Percentiles rank a stretch among this genome's conserved stretches.
Evolutionary conservation across 116 monocot genomes (phyloP).

Genomic region (Iris pallida): DNA sequence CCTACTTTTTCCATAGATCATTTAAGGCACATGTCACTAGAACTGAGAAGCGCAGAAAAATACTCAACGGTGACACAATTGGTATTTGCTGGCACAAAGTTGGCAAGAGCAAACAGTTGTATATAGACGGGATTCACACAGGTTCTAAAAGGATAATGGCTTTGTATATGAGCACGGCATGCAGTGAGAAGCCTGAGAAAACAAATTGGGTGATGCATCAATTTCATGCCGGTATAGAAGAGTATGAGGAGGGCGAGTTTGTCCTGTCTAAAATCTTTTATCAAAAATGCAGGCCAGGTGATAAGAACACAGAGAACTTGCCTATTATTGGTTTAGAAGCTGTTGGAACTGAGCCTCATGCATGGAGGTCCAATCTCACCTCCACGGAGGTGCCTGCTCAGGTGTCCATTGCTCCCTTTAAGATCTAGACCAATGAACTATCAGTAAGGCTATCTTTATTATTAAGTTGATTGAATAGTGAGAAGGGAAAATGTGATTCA

Average conservation of each 20-base stretch:
- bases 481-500: not conserved
- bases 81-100: slow-evolving; percentile 31
- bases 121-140: slow-evolving; percentile 27
- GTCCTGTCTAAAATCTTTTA: slow-evolving; percentile 56
- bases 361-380: not conserved
- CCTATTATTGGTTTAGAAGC: slow-evolving; percentile 3
- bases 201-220: slow-evolving; percentile 65
- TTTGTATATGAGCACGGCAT: slow-evolving; percentile 16
- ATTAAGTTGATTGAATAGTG: not conserved
- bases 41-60: slow-evolving; percentile 11
- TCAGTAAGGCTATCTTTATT: not conserved
- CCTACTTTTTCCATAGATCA: slow-evolving; percentile 61
- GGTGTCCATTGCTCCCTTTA: slow-evolving; percentile 5
- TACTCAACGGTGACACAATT: not conserved
- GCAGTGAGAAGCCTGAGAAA: slow-evolving; percentile 27
- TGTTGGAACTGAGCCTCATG: slow-evolving; percentile 7
- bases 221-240: slow-evolving; percentile 26
- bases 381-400: slow-evolving; percentile 5
- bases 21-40: slow-evolving; percentile 11
- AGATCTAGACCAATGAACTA: not conserved
- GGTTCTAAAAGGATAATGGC: slow-evolving; percentile 39
- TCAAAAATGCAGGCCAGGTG: slow-evolving; percentile 10
- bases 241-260: slow-evolving; percentile 24
- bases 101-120: slow-evolving; percentile 29
- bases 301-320: not conserved